Evolutionary conservation across 352 stramenopile genomes (phyloP).

Genomic region (Phytophthora sp.): DNA sequence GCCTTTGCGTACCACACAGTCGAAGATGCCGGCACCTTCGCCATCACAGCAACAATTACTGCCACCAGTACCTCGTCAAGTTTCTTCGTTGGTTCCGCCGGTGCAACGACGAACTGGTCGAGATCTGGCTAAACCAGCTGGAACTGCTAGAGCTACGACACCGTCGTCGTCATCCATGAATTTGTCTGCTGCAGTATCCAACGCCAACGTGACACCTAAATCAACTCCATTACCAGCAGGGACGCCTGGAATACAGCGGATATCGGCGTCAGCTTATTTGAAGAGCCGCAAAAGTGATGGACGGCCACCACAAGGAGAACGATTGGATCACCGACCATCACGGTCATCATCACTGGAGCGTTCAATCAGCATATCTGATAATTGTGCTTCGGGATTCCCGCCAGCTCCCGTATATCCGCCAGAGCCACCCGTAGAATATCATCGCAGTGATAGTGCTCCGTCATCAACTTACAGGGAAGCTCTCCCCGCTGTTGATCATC

Average conservation of each 20-base stretch:
- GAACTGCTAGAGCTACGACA: constrained; percentile 8
- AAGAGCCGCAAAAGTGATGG: constrained; percentile 21
- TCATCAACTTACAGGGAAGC: constrained; percentile 26
- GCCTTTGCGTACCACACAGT: constrained; percentile 3
- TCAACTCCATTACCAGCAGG: background rate
- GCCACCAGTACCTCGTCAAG: constrained; percentile 9
- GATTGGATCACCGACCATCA: constrained; percentile 4
- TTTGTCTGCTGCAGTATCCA: background rate
- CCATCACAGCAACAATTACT: constrained; percentile 11
- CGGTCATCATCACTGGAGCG: constrained; percentile 31
- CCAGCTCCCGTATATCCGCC: background rate
- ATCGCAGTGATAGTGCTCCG: constrained; percentile 29
- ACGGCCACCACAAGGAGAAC: constrained; percentile 2
- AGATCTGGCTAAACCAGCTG: too few species aligned
- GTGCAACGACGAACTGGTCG: constrained; percentile 1
- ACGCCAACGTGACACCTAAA: background rate
- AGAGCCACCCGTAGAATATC: constrained; percentile 10
- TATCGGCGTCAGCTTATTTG: constrained; percentile 40
- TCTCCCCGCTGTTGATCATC: constrained; percentile 10
- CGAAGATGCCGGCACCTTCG: background rate
- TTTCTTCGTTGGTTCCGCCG: background rate
- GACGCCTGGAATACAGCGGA: constrained; percentile 22
- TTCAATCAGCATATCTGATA: constrained; percentile 12
- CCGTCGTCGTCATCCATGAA: constrained; percentile 14
- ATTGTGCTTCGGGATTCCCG: constrained; percentile 10